Evolutionary conservation across 768 basidiomycete genomes (phyloP).

Genomic region (Fistulinella prunicolor): DNA sequence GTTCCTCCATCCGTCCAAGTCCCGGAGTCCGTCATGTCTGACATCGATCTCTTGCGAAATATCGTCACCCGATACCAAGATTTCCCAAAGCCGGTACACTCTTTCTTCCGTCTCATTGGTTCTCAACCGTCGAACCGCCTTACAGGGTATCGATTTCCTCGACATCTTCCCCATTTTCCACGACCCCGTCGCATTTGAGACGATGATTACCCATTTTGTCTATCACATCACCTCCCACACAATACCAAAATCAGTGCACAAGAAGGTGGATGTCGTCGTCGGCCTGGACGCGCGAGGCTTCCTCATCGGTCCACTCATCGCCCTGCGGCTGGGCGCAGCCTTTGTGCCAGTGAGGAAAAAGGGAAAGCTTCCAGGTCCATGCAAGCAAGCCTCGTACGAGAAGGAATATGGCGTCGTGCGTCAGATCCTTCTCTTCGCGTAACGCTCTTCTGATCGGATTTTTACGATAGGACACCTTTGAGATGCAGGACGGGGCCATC

Average conservation of each 20-base stretch:
- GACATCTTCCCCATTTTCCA: slow-evolving; percentile 95
- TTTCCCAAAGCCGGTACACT: slow-evolving; percentile 85
- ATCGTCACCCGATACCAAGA: slow-evolving; percentile 63
- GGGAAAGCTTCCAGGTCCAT: slow-evolving; percentile 92
- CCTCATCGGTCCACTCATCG: slow-evolving; percentile 89
- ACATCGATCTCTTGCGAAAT: slow-evolving; percentile 67
- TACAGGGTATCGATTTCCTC: slow-evolving; percentile 84
- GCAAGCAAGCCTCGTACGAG: slow-evolving; percentile 69
- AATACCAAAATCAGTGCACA: slow-evolving; percentile 52
- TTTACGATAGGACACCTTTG: slow-evolving; percentile 77
- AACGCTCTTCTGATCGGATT: slow-evolving; percentile 1
- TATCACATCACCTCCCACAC: slow-evolving; percentile 83
- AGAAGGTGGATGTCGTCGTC: slow-evolving; percentile 88
- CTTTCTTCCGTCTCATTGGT: background rate
- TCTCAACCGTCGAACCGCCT: background rate
- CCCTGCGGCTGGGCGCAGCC: slow-evolving; percentile 84
- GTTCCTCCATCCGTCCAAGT: background rate
- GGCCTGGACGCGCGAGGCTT: slow-evolving; percentile 97
- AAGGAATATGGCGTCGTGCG: slow-evolving; percentile 92
- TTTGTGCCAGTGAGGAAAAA: slow-evolving; percentile 95
- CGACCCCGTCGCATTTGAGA: slow-evolving; percentile 83
- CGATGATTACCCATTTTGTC: slow-evolving; percentile 83
- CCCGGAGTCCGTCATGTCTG: slow-evolving; percentile 74
- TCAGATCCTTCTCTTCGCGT: slow-evolving; percentile 5
- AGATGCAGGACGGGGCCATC: slow-evolving; percentile 90